phyloP scores from a whole-genome alignment of 305 asterid genomes.

The Fraxinus baroniana region DNA sequence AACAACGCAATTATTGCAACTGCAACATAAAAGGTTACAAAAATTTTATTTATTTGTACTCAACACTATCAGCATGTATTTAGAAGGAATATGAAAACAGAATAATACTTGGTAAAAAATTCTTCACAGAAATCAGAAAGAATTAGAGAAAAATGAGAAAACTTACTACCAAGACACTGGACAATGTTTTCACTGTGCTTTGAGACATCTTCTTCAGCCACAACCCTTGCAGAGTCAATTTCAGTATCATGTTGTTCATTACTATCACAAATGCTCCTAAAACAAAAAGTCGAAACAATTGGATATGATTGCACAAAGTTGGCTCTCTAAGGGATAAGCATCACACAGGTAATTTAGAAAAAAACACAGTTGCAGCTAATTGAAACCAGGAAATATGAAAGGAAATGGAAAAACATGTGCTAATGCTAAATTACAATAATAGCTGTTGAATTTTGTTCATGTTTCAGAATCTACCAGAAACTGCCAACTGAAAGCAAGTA shows the following conservation, averaged over 20 bases:
- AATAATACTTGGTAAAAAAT: background rate
- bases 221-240: conserved; percentile 49
- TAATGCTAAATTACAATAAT: background rate
- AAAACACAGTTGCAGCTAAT: background rate
- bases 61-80: background rate
- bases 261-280: conserved; percentile 47
- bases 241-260: conserved; percentile 58
- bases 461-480: background rate
- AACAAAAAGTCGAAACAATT: conserved; percentile 18
- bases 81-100: background rate
- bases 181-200: conserved; percentile 44
- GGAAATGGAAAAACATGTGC: background rate
- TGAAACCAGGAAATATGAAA: background rate
- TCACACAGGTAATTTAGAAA: background rate
- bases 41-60: background rate
- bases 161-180: conserved; percentile 41
- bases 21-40: background rate
- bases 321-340: background rate
- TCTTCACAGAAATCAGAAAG: background rate
- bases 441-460: background rate
- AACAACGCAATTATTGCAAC: background rate
- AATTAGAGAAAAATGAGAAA: background rate
- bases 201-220: conserved; percentile 44
- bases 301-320: background rate
- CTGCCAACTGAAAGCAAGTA: background rate